phyloP scores from a whole-genome alignment of 179 eudicot genomes.

The Drosera spatulata region DNA sequence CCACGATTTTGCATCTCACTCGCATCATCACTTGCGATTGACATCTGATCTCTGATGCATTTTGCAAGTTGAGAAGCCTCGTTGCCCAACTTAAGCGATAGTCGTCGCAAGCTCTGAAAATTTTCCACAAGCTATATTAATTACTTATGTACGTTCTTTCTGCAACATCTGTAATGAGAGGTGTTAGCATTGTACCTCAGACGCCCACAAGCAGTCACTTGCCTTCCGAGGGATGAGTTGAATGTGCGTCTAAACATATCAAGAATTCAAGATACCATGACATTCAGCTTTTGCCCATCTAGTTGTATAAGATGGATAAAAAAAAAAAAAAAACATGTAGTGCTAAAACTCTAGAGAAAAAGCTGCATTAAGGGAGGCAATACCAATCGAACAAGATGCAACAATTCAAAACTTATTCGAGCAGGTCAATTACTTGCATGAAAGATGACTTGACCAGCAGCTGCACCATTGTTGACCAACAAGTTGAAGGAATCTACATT shows the following conservation, averaged over 20 bases:
- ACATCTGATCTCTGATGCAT: conserved; percentile 48
- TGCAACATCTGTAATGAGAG: too few relatives aligned
- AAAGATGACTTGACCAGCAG: conserved; percentile 93
- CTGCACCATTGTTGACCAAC: conserved; percentile 87
- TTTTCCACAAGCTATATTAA: not conserved
- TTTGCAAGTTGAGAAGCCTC: conserved; percentile 60
- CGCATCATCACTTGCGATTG: conserved; percentile 6
- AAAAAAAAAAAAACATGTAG: not conserved
- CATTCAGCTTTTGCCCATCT: not conserved
- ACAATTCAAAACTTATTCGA: not conserved
- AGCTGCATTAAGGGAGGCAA: not conserved
- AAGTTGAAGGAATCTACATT: conserved; percentile 91
- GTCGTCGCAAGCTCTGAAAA: conserved; percentile 62
- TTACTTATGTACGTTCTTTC: not conserved
- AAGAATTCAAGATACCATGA: not conserved
- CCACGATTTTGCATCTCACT: conserved; percentile 28
- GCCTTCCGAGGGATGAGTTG: conserved; percentile 92
- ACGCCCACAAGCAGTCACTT: conserved; percentile 84
- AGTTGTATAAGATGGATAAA: not conserved
- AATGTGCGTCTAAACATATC: conserved; percentile 63
- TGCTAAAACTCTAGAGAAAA: not conserved
- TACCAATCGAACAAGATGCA: not conserved
- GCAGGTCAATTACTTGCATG: conserved; percentile 40
- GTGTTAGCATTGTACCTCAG: conserved; percentile 48
- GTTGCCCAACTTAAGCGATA: conserved; percentile 51